Conservation (phyloP, 2,329 filamentous ascomycete species). For the Cytospora chrysosperma region DNA sequence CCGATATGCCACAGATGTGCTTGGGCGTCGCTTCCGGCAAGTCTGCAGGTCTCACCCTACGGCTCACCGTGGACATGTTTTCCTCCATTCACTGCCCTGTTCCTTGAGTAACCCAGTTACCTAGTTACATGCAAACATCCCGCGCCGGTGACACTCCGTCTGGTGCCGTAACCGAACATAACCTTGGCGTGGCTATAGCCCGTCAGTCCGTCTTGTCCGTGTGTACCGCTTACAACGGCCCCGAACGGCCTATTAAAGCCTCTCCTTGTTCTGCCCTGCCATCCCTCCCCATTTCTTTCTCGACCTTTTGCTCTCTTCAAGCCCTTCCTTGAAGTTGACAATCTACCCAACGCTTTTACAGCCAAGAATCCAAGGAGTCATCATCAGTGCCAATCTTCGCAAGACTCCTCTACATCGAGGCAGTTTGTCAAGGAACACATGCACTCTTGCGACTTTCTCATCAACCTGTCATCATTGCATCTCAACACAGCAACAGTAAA, state of each 20-base stretch:
- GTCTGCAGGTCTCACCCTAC: conserved; percentile 20
- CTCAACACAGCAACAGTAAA: not conserved
- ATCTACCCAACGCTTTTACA: not conserved
- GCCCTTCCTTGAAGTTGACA: not conserved
- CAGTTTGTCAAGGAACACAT: not conserved
- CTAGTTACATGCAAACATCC: conserved; percentile 15
- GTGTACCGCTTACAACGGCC: not conserved
- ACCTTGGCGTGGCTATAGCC: not conserved
- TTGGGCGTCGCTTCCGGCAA: conserved; percentile 3
- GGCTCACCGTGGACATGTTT: not conserved
- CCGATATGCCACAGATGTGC: conserved; percentile 17
- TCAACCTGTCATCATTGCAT: not conserved
- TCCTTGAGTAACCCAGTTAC: not conserved
- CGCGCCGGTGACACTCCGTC: conserved; percentile 12
- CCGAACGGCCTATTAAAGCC: conserved; percentile 20
- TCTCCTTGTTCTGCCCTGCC: conserved; percentile 4
- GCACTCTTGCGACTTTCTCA: not conserved
- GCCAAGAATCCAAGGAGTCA: not conserved
- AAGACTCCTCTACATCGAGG: not conserved
- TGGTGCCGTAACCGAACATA: not conserved
- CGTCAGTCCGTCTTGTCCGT: not conserved
- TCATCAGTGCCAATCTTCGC: not conserved
- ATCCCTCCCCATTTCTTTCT: not conserved
- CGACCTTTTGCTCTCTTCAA: not conserved
- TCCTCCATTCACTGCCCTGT: conserved; percentile 13